These are phyloP conservation scores for Penicillium sp. DNA, from an alignment of 2,329 filamentous ascomycete genomes.

Conservation along the genomic window DNA sequence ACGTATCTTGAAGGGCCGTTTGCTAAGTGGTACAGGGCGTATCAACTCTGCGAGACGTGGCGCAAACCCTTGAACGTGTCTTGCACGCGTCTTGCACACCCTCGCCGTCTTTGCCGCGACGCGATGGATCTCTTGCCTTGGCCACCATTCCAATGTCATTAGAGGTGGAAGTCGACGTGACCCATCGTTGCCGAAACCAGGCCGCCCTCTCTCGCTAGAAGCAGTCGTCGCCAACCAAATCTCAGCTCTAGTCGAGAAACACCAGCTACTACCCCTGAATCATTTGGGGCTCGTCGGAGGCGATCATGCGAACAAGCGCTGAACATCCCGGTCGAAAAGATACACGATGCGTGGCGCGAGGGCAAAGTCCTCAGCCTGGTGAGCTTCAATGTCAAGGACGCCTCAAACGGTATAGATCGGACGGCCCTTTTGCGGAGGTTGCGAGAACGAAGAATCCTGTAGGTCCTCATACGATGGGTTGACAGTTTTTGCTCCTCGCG, in stretches of 20 bases:
- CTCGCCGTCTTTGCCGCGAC: background rate
- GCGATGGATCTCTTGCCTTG: background rate
- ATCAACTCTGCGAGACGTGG: background rate
- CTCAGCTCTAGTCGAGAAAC: background rate
- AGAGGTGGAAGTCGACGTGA: background rate
- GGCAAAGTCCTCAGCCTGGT: background rate
- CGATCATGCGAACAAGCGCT: background rate
- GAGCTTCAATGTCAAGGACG: slow-evolving; percentile 6
- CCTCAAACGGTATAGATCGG: too few relatives aligned
- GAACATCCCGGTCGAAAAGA: slow-evolving; percentile 2
- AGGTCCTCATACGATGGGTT: background rate
- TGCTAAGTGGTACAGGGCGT: background rate
- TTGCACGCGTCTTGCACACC: background rate
- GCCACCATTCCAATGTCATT: background rate
- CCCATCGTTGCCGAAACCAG: background rate
- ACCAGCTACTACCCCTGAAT: background rate
- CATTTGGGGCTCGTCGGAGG: slow-evolving; percentile 19
- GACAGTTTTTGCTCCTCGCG: background rate
- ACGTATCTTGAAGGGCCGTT: background rate
- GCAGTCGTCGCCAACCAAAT: background rate
- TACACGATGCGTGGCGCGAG: background rate
- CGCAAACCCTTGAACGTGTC: background rate
- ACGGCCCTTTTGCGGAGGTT: background rate
- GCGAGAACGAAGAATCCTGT: background rate
- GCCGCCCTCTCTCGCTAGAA: background rate